These are phyloP conservation scores for Ophiorrhiza pumila DNA, from an alignment of 257 asterid species.

Conservation along the genomic window DNA sequence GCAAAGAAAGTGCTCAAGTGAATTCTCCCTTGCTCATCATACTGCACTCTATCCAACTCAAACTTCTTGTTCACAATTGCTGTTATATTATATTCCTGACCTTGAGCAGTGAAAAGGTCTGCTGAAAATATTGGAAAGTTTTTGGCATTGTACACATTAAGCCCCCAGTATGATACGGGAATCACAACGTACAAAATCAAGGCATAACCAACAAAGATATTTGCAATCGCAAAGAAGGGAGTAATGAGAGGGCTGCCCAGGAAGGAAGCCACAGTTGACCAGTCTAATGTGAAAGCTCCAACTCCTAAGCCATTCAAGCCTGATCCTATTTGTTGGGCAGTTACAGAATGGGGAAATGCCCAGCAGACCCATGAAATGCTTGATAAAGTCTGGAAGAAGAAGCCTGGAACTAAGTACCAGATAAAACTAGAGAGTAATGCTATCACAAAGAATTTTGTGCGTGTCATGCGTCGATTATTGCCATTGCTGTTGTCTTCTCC, in stretches of 20 bases:
- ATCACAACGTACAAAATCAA: too few species aligned
- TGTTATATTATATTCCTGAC: slow-evolving; percentile 44
- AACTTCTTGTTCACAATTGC: slow-evolving; percentile 41
- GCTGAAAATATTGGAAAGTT: slow-evolving; percentile 54
- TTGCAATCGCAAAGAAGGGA: slow-evolving; percentile 77
- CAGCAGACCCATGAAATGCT: slow-evolving; percentile 85
- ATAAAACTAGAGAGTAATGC: slow-evolving; percentile 59
- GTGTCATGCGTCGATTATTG: slow-evolving; percentile 33
- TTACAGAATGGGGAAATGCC: slow-evolving; percentile 70
- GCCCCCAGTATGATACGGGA: slow-evolving; percentile 72
- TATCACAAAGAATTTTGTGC: slow-evolving; percentile 64
- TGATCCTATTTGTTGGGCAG: slow-evolving; percentile 76
- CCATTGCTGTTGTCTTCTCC: too few species aligned
- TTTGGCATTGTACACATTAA: slow-evolving; percentile 50
- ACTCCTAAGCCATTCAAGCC: slow-evolving; percentile 64
- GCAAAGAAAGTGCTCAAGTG: slow-evolving; percentile 55
- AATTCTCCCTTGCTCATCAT: slow-evolving; percentile 53
- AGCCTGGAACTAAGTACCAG: slow-evolving; percentile 69
- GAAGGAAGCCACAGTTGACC: slow-evolving; percentile 71
- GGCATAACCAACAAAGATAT: slow-evolving; percentile 61
- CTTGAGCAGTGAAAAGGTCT: slow-evolving; percentile 47
- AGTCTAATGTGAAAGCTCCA: slow-evolving; percentile 68
- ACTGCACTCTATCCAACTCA: slow-evolving; percentile 42
- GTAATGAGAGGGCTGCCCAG: slow-evolving; percentile 65
- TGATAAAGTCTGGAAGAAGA: slow-evolving; percentile 56